Evolutionary conservation across 768 basidiomycete genomes (phyloP), one percentile per base, ranked within the genome.

Genomic region (Cystobasidium tubakii): DNA sequence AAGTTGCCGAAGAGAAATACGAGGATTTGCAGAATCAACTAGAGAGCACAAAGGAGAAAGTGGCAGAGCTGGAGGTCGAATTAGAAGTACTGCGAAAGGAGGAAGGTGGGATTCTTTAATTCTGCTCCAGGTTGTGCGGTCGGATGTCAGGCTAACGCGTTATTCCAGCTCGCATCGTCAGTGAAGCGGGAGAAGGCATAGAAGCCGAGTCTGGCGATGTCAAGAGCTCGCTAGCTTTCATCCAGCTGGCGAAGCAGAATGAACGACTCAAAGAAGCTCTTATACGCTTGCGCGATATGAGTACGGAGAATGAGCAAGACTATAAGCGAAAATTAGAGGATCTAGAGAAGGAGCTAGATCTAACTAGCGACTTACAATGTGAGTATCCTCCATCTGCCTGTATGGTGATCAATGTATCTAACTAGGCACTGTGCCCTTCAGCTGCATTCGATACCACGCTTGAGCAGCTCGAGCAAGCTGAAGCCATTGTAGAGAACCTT

Each of bases 201-300:
- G 76, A 78, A 34, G 74, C 74, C 39, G 75, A 76, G 33, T 75
- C 75, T 66, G 75, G 55, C n/a, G 66, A 65, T 33, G 34, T 34
- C 25, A 60, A 57, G 86, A 86, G 81, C 85, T 81, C 81, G 1
- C 65, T 84, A 63, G 84, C 83, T 1, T 84, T 82, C 75, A 89
- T 84, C 21, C 95, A 97, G 79, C 87, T 99, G 0, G 94, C 97
- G 83, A 96, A 91, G 80, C 95, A 98, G 79, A 99, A 98, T 75
- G 92, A 92, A 79, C 83, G 96, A 19, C 82, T 99, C 69, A 97
- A 96, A 81, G 96, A 98, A 79, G 96, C 96, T 15, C 84, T 98
- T 12, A 85, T 95, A 69, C 86, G 88, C 90, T 82, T 98, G 43
- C 88, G 95, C 4, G 95, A 99, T 76, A 84, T 96, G 75, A 87